Evolutionary conservation across 495 filamentous ascomycete species (phyloP), one percentile per base, ranked within the genome.

Genomic region (Neurospora discreta): DNA sequence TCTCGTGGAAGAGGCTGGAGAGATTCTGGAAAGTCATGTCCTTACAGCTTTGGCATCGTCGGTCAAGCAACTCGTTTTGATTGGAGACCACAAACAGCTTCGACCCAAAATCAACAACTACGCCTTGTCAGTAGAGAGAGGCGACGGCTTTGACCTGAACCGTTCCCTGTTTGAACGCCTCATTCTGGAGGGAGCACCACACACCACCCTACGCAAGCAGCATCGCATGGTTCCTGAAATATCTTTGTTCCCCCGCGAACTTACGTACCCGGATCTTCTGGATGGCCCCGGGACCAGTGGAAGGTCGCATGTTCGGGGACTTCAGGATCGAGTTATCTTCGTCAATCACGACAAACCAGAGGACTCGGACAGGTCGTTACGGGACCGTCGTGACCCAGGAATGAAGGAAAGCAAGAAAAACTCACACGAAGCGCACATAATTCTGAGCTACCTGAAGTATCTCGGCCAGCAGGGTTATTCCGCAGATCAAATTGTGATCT

Each of bases 11-110:
- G 92, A 95, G 75, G 92, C 92, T 4, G 92, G 92, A 8, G 92
- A 95, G 74, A 91, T 94, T 33, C 78, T 94, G 2, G 92, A 95
- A 75, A 86, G 83, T 30, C 83, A 94, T 75, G 82, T 93, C 42
- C 77, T 94, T 0, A 89, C 91, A 0, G 87, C 90, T 0, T 75
- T 95, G 36, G 77, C 81, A 0, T 78, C 86, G 0, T 78, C 84
- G 0, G 90, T 89, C 13, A 86, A 92, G 74, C 90, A 94, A 40
- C 75, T 92, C 3, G 82, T 93, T 9, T 78, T 94, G 13, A 94
- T 94, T 42, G 92, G 92, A 3, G 92, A 95, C 73, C 91, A 94
- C 74, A 85, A 90, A 73, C 92, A 95, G 71, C 84, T 95, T 4
- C 85, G 92, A 5, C 92, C 92, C 0, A 92, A 91, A 71, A 83